A percentile compares a stretch with the other conserved stretches of the same genome.
Evolutionary conservation across 75 land plant species (phyloP).

Genomic region (Chamaecyparis obtusa): DNA sequence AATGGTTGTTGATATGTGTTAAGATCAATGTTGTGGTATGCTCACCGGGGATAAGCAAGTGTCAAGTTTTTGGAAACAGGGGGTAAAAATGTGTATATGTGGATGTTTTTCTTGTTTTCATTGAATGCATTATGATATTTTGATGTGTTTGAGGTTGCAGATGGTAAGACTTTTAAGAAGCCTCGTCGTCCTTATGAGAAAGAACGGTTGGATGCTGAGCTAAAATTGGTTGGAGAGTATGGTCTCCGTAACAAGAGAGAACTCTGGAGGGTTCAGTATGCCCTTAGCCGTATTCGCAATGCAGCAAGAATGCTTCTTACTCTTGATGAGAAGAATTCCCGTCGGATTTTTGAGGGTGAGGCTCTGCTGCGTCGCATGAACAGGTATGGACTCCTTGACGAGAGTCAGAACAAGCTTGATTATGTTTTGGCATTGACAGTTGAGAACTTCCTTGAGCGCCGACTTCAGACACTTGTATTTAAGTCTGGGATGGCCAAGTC

Average conservation of each 20-base stretch:
- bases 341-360: conserved; percentile 70
- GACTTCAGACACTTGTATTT: conserved; percentile 69
- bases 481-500: conserved; percentile 79
- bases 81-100: not conserved
- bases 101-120: not conserved
- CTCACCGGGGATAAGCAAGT: not conserved
- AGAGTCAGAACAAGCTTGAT: conserved; percentile 73
- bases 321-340: conserved; percentile 65
- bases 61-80: not conserved
- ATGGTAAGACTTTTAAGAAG: conserved; percentile 82
- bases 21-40: not conserved
- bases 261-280: conserved; percentile 70
- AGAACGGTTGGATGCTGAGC: conserved; percentile 72
- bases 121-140: not conserved
- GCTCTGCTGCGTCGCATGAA: conserved; percentile 71
- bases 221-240: conserved; percentile 78
- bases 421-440: conserved; percentile 73
- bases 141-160: conserved; percentile 15
- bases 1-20: not conserved
- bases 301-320: conserved; percentile 64
- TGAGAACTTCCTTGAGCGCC: conserved; percentile 74
- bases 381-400: conserved; percentile 43
- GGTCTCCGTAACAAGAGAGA: conserved; percentile 73
- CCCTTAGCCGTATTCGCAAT: conserved; percentile 71
- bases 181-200: conserved; percentile 80